These are phyloP conservation scores for Blastobotrys persicus DNA, from an alignment of 1,139 yeast genomes.

Conservation along the genomic window DNA sequence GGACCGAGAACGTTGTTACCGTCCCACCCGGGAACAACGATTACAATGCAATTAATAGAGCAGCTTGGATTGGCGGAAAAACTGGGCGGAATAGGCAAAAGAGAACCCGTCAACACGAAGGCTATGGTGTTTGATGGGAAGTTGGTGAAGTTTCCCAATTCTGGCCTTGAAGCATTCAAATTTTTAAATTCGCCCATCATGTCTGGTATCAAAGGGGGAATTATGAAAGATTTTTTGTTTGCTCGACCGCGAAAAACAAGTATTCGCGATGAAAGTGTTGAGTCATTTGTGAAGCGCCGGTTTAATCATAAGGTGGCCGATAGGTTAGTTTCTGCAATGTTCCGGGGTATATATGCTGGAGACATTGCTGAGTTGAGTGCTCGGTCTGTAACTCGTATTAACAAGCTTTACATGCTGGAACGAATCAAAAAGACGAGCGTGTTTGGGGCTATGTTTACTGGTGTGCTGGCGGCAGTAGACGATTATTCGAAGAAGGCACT, in stretches of 20 bases:
- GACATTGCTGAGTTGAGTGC: constrained; percentile 69
- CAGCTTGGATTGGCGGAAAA: constrained; percentile 44
- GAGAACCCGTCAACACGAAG: constrained; percentile 57
- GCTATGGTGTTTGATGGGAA: constrained; percentile 47
- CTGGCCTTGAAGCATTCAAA: constrained; percentile 23
- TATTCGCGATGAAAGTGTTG: constrained; percentile 66
- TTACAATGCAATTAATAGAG: constrained; percentile 38
- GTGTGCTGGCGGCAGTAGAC: constrained; percentile 32
- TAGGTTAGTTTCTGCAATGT: constrained; percentile 72
- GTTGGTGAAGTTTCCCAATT: constrained; percentile 35
- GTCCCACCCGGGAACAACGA: constrained; percentile 36
- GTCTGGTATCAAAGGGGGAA: constrained; percentile 38
- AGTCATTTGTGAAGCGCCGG: constrained; percentile 62
- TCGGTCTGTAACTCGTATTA: constrained; percentile 45
- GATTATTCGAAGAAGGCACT: constrained; percentile 28
- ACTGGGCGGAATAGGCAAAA: constrained; percentile 49
- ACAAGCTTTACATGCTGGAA: constrained; percentile 53
- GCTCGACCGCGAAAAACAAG: constrained; percentile 33
- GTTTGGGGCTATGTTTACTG: constrained; percentile 41
- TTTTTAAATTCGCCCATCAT: constrained; percentile 39
- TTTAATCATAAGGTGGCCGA: constrained; percentile 62
- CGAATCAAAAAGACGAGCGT: constrained; percentile 56
- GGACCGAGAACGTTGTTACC: constrained; percentile 46
- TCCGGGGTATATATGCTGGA: constrained; percentile 92
- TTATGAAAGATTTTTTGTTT: constrained; percentile 40